Percentiles rank a stretch among this genome's conserved stretches.
These are phyloP conservation scores for Paramecium octaurelia DNA, from an alignment of 73 alveolate genomes.

Conservation along the genomic window DNA sequence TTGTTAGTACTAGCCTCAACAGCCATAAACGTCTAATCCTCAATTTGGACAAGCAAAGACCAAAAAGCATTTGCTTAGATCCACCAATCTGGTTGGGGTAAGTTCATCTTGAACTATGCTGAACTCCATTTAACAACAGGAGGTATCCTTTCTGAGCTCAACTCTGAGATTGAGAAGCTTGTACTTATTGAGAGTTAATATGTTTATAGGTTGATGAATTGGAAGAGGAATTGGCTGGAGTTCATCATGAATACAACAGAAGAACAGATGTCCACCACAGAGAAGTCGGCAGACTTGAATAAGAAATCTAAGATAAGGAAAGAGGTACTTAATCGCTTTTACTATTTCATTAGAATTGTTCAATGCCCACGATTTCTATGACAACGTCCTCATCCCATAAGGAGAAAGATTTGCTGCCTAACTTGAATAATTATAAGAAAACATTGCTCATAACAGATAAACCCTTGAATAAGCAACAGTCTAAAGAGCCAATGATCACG, in stretches of 20 bases:
- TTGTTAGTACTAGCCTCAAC: conserved; percentile 16
- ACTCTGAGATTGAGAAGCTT: conserved; percentile 26
- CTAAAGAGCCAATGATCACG: conserved; percentile 32
- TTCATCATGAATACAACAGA: conserved; percentile 29
- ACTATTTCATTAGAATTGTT: background rate
- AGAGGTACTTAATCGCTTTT: background rate
- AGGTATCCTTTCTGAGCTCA: conserved; percentile 2
- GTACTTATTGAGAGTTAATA: background rate
- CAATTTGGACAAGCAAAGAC: conserved; percentile 34
- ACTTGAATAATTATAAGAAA: conserved; percentile 32
- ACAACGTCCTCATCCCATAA: conserved; percentile 50
- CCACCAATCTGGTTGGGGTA: conserved; percentile 37
- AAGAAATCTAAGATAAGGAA: conserved; percentile 46
- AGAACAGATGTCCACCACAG: conserved; percentile 46
- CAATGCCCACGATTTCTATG: conserved; percentile 55
- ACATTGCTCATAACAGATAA: conserved; percentile 34
- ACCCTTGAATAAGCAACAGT: background rate
- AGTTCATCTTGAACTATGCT: conserved; percentile 36
- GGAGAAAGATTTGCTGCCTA: conserved; percentile 36
- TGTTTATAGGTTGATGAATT: background rate
- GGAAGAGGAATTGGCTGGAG: conserved; percentile 18
- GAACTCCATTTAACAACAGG: conserved; percentile 39
- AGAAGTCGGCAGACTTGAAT: conserved; percentile 52
- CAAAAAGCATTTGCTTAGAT: conserved; percentile 37
- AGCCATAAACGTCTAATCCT: conserved; percentile 29